These are phyloP conservation scores for Pseudocercospora pini-densiflorae DNA, from an alignment of 2,329 filamentous ascomycete genomes.

Conservation along the genomic window DNA sequence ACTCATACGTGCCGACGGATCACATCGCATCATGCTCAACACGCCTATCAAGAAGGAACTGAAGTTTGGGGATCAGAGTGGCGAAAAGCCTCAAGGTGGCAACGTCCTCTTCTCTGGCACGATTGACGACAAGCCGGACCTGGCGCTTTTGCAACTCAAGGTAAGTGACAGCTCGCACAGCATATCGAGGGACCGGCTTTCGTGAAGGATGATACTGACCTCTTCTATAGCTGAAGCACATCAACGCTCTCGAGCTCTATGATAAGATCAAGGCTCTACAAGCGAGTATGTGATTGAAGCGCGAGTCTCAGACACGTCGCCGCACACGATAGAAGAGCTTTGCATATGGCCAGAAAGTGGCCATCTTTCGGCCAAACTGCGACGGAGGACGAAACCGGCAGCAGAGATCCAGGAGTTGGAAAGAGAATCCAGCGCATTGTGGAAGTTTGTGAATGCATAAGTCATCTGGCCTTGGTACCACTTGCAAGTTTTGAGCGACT, in stretches of 20 bases:
- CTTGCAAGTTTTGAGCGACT: background rate
- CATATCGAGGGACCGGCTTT: no score
- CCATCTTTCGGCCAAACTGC: background rate
- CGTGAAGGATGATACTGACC: conserved; percentile 17
- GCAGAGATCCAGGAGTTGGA: background rate
- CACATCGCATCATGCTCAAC: conserved; percentile 84
- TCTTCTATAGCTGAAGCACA: conserved; percentile 45
- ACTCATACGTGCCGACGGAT: conserved; percentile 90
- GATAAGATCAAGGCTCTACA: conserved; percentile 48
- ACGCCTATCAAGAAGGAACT: conserved; percentile 78
- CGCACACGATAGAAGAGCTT: background rate
- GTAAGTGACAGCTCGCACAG: conserved; percentile 46
- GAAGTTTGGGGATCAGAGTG: conserved; percentile 70
- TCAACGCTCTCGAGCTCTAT: conserved; percentile 53
- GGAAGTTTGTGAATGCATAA: background rate
- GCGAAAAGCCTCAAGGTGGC: conserved; percentile 70
- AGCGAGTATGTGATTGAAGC: conserved; percentile 40
- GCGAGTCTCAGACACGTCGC: background rate
- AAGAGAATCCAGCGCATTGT: background rate
- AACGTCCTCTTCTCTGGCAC: conserved; percentile 67
- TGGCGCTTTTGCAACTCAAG: conserved; percentile 61
- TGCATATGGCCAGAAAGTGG: background rate
- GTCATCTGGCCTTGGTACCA: background rate
- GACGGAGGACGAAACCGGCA: background rate
- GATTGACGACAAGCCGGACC: conserved; percentile 56